Evolutionary conservation across 257 asterid genomes (phyloP), one percentile per base, ranked within the genome.

Genomic region (Asclepias syriaca): DNA sequence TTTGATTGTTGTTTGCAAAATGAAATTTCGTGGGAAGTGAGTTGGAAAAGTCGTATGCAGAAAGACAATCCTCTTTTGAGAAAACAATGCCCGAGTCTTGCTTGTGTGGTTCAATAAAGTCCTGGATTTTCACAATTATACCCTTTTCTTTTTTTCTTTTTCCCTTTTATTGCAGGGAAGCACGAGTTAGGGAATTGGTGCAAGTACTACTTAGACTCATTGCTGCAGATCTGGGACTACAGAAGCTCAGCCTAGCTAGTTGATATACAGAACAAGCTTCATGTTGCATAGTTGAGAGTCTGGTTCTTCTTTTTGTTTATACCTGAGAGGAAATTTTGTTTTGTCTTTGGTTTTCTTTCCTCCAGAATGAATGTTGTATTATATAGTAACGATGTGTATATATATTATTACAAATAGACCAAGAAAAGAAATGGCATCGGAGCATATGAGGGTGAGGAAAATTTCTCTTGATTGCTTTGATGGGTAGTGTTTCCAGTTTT

Each of bases 111-210:
- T 43, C 48, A 43, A 43, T 43, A 43, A 40, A 48, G 18, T 48
- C 7, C 21, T 34, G 2, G 48, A 63, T 75, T 59, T 55, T 77
- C 65, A 55, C 78, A 71, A 10, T 67, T 43, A 69, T 63, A 43
- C 48, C 48, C 48, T 43, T 7, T 43, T 43, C 6, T 43, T 9
- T 40, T 40, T 40, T 40, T 43, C 6, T 6, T 43, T 43, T 40
- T 40, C 46, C 9, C 46, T 77, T 50, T 68, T 51, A 84, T 37
- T 77, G 71, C 96, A 94, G 99, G 88, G 97, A 89, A 80, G 75
- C 88, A 29, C 84, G 87, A 78, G 87, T 94, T 53, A 85, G 97
- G 81, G 97, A 86, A 78, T 84, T 87, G 77, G 96, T 94, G 68
- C 97, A 84, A 85, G 92, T 80, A 50, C 81, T 89, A 69, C 93